phyloP scores from a whole-genome alignment of 78 protist genomes.

The Dictyostelium purpureum region DNA sequence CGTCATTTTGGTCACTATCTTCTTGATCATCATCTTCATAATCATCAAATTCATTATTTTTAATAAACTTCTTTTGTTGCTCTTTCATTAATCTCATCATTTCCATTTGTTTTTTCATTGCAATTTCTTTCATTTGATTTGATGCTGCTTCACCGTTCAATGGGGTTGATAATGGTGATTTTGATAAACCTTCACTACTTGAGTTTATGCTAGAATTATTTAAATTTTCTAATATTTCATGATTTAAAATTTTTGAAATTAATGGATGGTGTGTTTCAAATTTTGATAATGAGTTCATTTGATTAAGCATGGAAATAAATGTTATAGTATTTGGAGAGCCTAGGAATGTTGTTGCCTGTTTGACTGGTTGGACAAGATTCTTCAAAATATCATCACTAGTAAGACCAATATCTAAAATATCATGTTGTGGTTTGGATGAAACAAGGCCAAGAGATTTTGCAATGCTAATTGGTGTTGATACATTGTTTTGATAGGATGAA shows the following conservation, averaged over 20 bases:
- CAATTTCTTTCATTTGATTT: constrained; percentile 18
- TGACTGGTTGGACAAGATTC: constrained; percentile 17
- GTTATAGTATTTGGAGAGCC: neutral
- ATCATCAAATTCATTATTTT: neutral
- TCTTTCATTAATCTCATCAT: constrained; percentile 11
- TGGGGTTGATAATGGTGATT: constrained; percentile 2
- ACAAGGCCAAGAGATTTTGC: too few species aligned
- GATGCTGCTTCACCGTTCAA: neutral
- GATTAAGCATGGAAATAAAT: neutral
- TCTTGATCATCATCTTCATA: constrained; percentile 15
- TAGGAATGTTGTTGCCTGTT: neutral
- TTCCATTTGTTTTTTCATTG: constrained; percentile 54
- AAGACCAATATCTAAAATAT: constrained; percentile 13
- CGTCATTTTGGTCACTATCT: neutral
- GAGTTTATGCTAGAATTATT: neutral
- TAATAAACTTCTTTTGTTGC: constrained; percentile 39
- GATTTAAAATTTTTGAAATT: neutral
- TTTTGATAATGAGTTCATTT: neutral
- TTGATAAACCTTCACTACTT: neutral
- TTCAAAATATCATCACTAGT: neutral
- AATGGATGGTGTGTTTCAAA: constrained; percentile 10
- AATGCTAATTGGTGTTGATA: too few species aligned
- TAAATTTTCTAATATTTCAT: neutral
- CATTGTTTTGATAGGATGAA: neutral
- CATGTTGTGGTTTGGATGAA: neutral